Percentiles rank a stretch among this genome's conserved stretches.
Evolutionary conservation across 2,329 filamentous ascomycete genomes (phyloP).

Genomic region (Thelonectria olida): DNA sequence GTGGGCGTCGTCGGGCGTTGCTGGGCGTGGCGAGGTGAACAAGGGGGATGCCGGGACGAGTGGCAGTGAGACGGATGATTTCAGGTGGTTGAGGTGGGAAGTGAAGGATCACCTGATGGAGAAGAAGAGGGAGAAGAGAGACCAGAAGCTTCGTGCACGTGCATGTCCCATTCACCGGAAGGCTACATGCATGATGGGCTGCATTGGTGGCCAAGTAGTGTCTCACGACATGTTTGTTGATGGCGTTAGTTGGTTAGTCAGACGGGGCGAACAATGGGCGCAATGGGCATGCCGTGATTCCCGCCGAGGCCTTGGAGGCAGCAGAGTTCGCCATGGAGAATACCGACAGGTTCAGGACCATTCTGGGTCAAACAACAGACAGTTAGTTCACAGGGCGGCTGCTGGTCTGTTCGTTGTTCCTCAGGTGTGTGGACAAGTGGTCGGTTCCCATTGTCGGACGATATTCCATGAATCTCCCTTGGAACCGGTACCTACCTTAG

Average conservation of each 20-base stretch:
- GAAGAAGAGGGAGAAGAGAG: neutral
- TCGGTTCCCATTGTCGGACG: too few species aligned
- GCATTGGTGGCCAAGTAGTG: too few species aligned
- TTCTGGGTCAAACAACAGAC: neutral
- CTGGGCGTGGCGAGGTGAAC: neutral
- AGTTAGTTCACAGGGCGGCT: constrained; percentile 3
- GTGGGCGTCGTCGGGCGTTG: neutral
- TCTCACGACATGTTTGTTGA: neutral
- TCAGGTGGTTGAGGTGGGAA: neutral
- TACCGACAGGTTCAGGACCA: too few species aligned
- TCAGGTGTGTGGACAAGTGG: constrained; percentile 1
- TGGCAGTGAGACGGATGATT: neutral
- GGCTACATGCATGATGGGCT: neutral
- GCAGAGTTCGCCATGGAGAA: too few species aligned
- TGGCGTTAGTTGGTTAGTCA: neutral
- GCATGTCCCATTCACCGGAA: neutral
- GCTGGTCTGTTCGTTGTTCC: constrained; percentile 10
- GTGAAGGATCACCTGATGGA: constrained; percentile 4
- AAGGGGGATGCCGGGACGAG: neutral
- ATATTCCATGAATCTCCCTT: too few species aligned
- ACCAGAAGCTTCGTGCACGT: neutral
- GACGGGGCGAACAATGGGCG: neutral
- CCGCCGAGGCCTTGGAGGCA: too few species aligned
- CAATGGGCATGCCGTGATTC: neutral
- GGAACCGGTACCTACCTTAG: too few species aligned